Percentiles rank a stretch among this genome's conserved stretches.
Evolutionary conservation across 768 basidiomycete species (phyloP).

Genomic region (Serendipita indica): DNA sequence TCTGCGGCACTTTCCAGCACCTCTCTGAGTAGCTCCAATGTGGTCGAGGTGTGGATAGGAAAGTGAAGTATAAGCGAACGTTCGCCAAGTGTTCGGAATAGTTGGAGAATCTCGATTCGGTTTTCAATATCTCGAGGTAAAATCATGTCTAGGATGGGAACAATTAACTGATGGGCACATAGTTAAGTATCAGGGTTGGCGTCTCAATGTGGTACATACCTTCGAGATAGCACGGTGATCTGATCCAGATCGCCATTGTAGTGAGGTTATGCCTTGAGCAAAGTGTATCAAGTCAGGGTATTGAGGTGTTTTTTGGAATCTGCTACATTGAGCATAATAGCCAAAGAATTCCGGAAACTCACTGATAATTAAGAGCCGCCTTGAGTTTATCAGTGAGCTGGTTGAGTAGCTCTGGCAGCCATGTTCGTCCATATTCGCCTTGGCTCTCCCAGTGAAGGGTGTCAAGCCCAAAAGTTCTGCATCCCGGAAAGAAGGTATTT

Average conservation of each 20-base stretch:
- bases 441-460: background rate
- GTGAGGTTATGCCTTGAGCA: background rate
- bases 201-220: background rate
- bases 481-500: background rate
- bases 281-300: background rate
- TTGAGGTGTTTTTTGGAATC: background rate
- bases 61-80: background rate
- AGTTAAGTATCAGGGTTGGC: background rate
- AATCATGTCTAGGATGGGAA: background rate
- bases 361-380: background rate
- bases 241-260: background rate
- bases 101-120: background rate
- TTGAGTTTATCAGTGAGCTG: background rate
- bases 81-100: background rate
- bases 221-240: background rate
- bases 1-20: background rate
- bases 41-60: background rate
- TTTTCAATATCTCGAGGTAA: background rate
- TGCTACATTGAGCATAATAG: background rate
- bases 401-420: background rate
- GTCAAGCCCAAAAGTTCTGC: background rate
- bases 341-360: background rate
- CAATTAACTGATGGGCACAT: background rate
- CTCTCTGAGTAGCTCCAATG: background rate
- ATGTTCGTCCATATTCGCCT: background rate